Base-by-base conservation (phyloP, 192 early-diverging fungal genomes). In the Dissophora ornata region DNA sequence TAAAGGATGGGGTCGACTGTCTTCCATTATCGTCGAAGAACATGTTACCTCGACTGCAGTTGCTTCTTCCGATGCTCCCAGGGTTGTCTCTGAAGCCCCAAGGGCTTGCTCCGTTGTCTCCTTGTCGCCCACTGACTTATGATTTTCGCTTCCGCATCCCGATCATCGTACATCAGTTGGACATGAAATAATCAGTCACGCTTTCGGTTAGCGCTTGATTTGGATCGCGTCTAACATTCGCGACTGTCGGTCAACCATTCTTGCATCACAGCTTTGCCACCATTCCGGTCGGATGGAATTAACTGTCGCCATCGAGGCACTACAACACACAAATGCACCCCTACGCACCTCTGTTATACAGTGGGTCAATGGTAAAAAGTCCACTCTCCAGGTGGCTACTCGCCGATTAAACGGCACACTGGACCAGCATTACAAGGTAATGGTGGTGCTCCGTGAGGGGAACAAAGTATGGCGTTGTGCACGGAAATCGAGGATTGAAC, bases 391-490 rank as follows among this genome's bases (percentile, higher is more conserved):
- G 44, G n/a, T 4, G 44, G 44, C 44, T 45, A 45, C 44, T n/a
- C 44, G 44, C 44, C n/a, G n/a, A 45, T 45, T 45, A 16, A 45
- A 45, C 18, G 44, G 18, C n/a, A 45, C 10, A 45, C 44, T 45
- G 44, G 44, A n/a, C n/a, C 44, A n/a, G 44, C 44, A 45, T 45
- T 45, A 45, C 18, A 45, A 45, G 44, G 44, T 45, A 57, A 46
- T 59, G 60, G 47, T 62, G 11, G 32, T 49, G 46, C 15, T 34
- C 48, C n/a, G 8, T 51, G 32, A 36, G 30, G 47, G 47, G 44
- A 45, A 45, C 29, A 15, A 51, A 40, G 60, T 48, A 38, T 51
- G 47, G 48, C 60, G 60, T 50, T 59, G 46, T 50, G 42, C 29
- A 51, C 46, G 60, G 60, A 50, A 30, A 15, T 60, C 26, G 25